Evolutionary conservation across 2,329 filamentous ascomycete species (phyloP), one percentile per base, ranked within the genome.

Genomic region (Fusarium sarcochroum): DNA sequence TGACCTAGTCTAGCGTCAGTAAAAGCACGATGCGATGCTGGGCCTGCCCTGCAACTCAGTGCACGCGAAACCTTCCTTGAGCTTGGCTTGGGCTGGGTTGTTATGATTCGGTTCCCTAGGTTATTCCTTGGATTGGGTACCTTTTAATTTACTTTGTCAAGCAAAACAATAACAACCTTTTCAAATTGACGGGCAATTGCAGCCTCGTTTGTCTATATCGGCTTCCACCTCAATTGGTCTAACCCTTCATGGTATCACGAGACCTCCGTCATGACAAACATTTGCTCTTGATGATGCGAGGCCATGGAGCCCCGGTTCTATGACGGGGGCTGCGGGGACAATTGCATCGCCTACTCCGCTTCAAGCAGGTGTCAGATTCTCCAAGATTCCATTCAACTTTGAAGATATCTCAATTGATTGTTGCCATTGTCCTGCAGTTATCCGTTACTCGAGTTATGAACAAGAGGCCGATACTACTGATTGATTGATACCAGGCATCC

Each of bases 261-360:
- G 35, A 37, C n/a, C 13, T 27, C 25, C 23, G 21, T 37, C 32
- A 65, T 65, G 23, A 41, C 60, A 49, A 55, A 37, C 48, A 48
- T 50, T 23, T 3, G 35, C 48, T 41, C n/a, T 56, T 37, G 35
- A 67, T 52, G 60, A 69, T 66, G 62, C 32, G 27, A 67, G 53
- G 50, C 40, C 40, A 45, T 44, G 38, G 32, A 44, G 61, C 62
- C 62, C 62, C 66, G 41, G 53, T 50, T 67, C 63, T 58, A 55
- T 35, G 53, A 58, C 53, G 62, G 66, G 27, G 51, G 62, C 48
- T 56, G 66, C 53, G 66, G 66, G 52, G 66, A 40, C 57, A 44
- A 37, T 45, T 38, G 45, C 50, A 15, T 59, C 37, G 46, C 37
- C 45, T 47, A 52, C 61, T 54, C 56, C 48, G 56, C 47, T 62